phyloP scores from a whole-genome alignment of 331 rosid genomes.

The Cydonia oblonga region DNA sequence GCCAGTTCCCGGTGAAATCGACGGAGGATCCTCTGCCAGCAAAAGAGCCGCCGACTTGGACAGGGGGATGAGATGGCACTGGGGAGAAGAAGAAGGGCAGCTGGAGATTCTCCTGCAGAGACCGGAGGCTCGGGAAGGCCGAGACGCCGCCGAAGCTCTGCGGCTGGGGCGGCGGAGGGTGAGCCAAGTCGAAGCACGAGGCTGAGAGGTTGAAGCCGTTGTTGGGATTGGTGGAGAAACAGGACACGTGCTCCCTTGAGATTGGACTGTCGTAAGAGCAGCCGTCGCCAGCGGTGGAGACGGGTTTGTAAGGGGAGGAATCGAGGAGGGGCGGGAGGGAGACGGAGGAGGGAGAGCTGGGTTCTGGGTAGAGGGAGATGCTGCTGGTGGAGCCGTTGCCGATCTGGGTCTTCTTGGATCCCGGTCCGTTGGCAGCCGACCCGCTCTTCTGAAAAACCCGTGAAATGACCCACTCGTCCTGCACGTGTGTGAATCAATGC shows the following conservation, averaged over 20 bases:
- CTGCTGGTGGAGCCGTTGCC: conserved; percentile 14
- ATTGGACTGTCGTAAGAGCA: conserved; percentile 41
- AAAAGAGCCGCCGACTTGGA: background rate
- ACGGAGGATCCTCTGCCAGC: background rate
- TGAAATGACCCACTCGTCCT: conserved; percentile 99
- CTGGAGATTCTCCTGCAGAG: conserved; percentile 81
- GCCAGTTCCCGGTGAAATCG: conserved; percentile 30
- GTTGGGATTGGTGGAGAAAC: conserved; percentile 76
- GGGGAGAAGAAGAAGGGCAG: conserved; percentile 43
- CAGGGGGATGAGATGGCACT: conserved; percentile 9
- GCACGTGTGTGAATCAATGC: background rate
- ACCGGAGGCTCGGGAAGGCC: conserved; percentile 68
- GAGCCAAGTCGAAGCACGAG: conserved; percentile 23
- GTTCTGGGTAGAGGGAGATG: conserved; percentile 35
- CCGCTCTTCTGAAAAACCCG: conserved; percentile 71
- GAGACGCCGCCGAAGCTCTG: conserved; percentile 22
- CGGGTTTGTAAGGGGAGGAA: conserved; percentile 34
- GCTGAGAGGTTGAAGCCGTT: conserved; percentile 10
- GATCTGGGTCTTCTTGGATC: conserved; percentile 35
- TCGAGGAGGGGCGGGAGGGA: conserved; percentile 87
- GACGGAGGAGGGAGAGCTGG: conserved; percentile 72
- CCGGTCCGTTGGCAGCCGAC: conserved; percentile 8
- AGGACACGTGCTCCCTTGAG: conserved; percentile 98
- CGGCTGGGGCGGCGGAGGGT: conserved; percentile 14
- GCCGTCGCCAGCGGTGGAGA: conserved; percentile 33